phyloP scores from a whole-genome alignment of 1,284 basidiomycete genomes.

The Papiliotrema nemorosa region DNA sequence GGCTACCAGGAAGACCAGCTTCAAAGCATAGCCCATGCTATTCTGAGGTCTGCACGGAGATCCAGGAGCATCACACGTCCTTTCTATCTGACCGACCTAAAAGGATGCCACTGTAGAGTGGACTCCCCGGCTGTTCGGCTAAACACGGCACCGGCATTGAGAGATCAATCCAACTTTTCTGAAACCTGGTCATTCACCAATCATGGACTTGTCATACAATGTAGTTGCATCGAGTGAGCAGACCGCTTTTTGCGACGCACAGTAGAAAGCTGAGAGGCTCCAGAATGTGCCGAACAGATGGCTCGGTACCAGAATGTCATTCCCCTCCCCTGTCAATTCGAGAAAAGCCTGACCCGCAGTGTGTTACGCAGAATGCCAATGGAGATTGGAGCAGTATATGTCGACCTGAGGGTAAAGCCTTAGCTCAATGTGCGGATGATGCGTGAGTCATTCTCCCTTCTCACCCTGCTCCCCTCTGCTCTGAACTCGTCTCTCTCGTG shows the following conservation, averaged over 20 bases:
- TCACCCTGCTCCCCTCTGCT: too few species aligned
- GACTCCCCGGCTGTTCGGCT: too few species aligned
- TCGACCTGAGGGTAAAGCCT: slow-evolving; percentile 31
- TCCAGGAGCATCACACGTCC: too few species aligned
- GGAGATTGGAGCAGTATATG: slow-evolving; percentile 44
- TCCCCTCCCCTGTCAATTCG: not conserved
- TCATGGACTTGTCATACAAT: slow-evolving; percentile 48
- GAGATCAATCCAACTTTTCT: too few species aligned
- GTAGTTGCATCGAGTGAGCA: slow-evolving; percentile 45
- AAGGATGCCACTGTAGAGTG: too few species aligned
- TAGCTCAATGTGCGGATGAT: slow-evolving; percentile 43
- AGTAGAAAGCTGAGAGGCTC: not conserved
- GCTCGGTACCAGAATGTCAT: slow-evolving; percentile 44
- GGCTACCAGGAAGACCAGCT: too few species aligned
- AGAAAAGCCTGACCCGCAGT: slow-evolving; percentile 17
- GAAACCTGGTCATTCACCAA: slow-evolving; percentile 1
- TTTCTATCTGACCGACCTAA: too few species aligned
- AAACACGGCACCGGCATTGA: too few species aligned
- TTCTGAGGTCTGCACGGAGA: too few species aligned
- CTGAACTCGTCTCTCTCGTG: not conserved
- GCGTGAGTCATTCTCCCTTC: slow-evolving; percentile 24
- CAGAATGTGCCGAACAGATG: slow-evolving; percentile 47
- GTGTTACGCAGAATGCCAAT: slow-evolving; percentile 39
- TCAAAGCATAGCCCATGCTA: too few species aligned
- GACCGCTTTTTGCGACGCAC: too few species aligned